Conservation (phyloP, 208 protist genomes). For the Sergeia podlipaevii region DNA sequence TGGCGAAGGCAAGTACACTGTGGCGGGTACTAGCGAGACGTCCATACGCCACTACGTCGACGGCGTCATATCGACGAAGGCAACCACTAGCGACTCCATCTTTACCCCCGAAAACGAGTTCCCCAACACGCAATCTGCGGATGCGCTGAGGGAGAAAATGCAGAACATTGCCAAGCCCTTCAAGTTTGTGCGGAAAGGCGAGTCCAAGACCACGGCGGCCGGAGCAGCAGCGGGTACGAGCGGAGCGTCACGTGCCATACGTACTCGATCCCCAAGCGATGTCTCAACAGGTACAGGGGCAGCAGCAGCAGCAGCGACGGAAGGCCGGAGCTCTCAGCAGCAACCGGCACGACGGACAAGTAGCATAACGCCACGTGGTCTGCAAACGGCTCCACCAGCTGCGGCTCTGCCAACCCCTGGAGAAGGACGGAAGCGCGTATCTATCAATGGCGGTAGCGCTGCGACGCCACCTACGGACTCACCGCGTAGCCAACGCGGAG, state of each 20-base stretch:
- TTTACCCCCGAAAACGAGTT: slow-evolving; percentile 75
- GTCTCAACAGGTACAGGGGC: not conserved
- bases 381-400: too few species aligned
- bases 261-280: not conserved
- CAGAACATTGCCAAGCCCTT: slow-evolving; percentile 24
- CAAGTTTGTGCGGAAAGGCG: slow-evolving; percentile 41
- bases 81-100: slow-evolving; percentile 4
- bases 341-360: too few species aligned
- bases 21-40: slow-evolving; percentile 29
- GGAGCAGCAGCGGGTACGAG: too few species aligned
- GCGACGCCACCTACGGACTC: too few species aligned
- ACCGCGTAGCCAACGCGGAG: too few species aligned
- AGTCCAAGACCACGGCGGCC: slow-evolving; percentile 15
- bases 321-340: too few species aligned
- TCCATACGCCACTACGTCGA: slow-evolving; percentile 55
- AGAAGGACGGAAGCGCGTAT: too few species aligned
- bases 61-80: slow-evolving; percentile 35
- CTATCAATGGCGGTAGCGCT: too few species aligned
- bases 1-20: slow-evolving; percentile 62
- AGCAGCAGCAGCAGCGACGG: not conserved
- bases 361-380: too few species aligned
- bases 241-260: too few species aligned
- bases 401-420: too few species aligned
- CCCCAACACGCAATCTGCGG: slow-evolving; percentile 65
- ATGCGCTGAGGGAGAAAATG: slow-evolving; percentile 33